These are phyloP conservation scores for Amyloporia xantha DNA, from an alignment of 768 basidiomycete species.

Conservation along the genomic window DNA sequence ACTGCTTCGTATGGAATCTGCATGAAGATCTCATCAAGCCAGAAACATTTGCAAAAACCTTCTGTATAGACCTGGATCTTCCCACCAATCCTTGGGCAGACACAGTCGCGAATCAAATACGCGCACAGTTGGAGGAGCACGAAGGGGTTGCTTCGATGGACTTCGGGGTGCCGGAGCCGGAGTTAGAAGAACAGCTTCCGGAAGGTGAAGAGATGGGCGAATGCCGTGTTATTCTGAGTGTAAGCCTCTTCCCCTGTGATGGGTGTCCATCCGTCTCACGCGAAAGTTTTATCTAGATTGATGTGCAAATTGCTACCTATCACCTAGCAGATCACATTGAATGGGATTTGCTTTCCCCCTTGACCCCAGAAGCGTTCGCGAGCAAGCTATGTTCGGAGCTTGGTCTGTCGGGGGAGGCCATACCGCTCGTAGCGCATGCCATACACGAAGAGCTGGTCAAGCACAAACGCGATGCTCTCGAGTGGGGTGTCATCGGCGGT, in stretches of 20 bases:
- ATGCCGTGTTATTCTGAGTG: constrained; percentile 77
- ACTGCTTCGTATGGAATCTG: constrained; percentile 94
- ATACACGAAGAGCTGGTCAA: constrained; percentile 93
- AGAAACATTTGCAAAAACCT: constrained; percentile 75
- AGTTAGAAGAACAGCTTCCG: constrained; percentile 38
- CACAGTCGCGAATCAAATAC: constrained; percentile 80
- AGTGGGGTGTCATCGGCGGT: constrained; percentile 82
- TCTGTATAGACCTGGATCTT: constrained; percentile 86
- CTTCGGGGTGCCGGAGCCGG: constrained; percentile 46
- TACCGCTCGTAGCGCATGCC: constrained; percentile 87
- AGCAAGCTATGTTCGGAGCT: constrained; percentile 76
- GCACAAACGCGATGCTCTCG: constrained; percentile 92
- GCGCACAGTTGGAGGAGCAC: constrained; percentile 87
- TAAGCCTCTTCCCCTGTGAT: constrained; percentile 29
- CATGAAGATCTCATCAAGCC: constrained; percentile 85
- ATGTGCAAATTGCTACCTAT: constrained; percentile 90
- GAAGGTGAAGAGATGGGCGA: constrained; percentile 58
- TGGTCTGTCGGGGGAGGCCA: constrained; percentile 81
- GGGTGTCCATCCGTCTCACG: neutral
- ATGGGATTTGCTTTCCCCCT: constrained; percentile 93
- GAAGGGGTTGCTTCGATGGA: constrained; percentile 78
- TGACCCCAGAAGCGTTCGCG: constrained; percentile 86
- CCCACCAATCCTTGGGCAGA: constrained; percentile 60
- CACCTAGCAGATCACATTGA: constrained; percentile 95
- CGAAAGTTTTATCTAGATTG: constrained; percentile 53